Percentiles rank a stretch among this genome's conserved stretches.
phyloP scores from a whole-genome alignment of 192 early-diverging fungal species.

The Backusella australiensis region DNA sequence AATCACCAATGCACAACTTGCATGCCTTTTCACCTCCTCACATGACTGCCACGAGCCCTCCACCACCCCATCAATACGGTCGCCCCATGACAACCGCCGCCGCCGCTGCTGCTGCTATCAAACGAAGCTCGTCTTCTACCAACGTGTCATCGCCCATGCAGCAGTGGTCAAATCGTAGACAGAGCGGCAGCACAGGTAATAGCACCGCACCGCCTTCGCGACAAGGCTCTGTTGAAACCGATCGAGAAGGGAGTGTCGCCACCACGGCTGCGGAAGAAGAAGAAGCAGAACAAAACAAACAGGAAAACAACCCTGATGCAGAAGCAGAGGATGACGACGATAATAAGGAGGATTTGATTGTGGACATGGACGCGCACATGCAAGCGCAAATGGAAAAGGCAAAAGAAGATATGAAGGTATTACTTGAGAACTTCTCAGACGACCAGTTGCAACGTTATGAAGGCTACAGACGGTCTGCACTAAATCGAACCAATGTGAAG shows the following conservation, averaged over 20 bases:
- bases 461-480: constrained; percentile 73
- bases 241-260: constrained; percentile 13
- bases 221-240: constrained; percentile 22
- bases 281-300: background rate
- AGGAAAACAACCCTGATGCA: constrained; percentile 14
- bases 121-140: background rate
- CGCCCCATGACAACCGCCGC: constrained; percentile 22
- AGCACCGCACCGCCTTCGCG: constrained; percentile 3
- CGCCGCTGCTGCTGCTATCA: constrained; percentile 15
- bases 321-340: constrained; percentile 53
- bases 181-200: background rate
- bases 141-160: background rate
- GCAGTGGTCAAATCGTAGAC: background rate
- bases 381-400: constrained; percentile 44
- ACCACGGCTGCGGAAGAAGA: constrained; percentile 12
- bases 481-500: constrained; percentile 76
- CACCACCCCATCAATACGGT: constrained; percentile 2
- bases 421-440: constrained; percentile 65
- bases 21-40: constrained; percentile 5
- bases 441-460: constrained; percentile 80
- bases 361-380: constrained; percentile 47
- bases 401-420: constrained; percentile 58
- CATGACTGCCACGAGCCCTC: background rate
- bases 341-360: constrained; percentile 48
- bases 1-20: background rate